These are phyloP conservation scores for Sphaerulina musiva DNA, from an alignment of 2,329 filamentous ascomycete species.

Conservation along the genomic window DNA sequence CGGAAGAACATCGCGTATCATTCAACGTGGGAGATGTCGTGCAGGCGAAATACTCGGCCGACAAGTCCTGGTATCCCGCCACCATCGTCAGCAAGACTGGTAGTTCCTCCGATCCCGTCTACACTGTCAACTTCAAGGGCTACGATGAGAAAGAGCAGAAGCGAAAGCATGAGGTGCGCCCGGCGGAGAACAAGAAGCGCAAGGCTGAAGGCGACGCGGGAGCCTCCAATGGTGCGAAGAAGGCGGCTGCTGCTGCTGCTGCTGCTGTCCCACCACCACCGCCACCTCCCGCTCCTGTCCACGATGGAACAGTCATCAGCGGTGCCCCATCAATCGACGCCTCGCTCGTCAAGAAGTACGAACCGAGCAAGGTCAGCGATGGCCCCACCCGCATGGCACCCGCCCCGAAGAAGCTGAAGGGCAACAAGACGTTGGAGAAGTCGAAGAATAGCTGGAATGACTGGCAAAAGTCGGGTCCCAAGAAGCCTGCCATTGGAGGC, in stretches of 20 bases:
- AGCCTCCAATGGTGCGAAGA: conserved; percentile 1
- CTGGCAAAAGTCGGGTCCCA: conserved; percentile 64
- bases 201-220: conserved; percentile 72
- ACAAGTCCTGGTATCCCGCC: conserved; percentile 84
- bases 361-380: conserved; percentile 57
- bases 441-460: conserved; percentile 93
- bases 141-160: conserved; percentile 77
- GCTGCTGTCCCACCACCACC: conserved; percentile 27
- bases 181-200: conserved; percentile 54
- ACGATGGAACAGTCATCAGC: conserved; percentile 54
- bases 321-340: conserved; percentile 62
- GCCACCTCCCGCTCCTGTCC: conserved; percentile 35
- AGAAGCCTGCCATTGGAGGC: conserved; percentile 24
- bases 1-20: conserved; percentile 41
- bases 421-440: conserved; percentile 83
- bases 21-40: conserved; percentile 88
- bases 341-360: conserved; percentile 55
- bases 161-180: conserved; percentile 72
- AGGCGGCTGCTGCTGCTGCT: conserved; percentile 32
- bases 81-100: conserved; percentile 91
- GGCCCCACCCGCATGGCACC: conserved; percentile 41
- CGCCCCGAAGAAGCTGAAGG: conserved; percentile 72
- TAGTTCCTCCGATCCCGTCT: conserved; percentile 82
- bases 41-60: conserved; percentile 86
- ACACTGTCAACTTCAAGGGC: conserved; percentile 89